Percentiles rank a stretch among this genome's conserved stretches.
Conservation (phyloP, 148 eudicot species). For the Arctostaphylos glauca region DNA sequence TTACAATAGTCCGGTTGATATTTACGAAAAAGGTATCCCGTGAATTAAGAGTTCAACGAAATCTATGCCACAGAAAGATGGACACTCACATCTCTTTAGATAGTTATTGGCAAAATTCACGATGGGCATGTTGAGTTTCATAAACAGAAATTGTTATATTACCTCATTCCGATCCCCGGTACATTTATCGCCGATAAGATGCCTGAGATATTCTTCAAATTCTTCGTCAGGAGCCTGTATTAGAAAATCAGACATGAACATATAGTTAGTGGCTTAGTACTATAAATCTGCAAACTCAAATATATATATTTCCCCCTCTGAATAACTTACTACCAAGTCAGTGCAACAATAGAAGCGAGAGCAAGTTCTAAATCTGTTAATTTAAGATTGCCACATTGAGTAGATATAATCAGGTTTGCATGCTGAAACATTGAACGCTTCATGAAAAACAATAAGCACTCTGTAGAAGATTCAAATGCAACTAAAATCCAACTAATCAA, state of each 20-base stretch:
- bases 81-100: not conserved
- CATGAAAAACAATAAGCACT: not conserved
- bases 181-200: slow-evolving; percentile 58
- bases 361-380: not conserved
- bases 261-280: not conserved
- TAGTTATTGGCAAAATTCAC: slow-evolving; percentile 8
- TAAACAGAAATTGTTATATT: not conserved
- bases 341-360: not conserved
- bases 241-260: slow-evolving; percentile 5
- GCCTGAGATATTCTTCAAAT: slow-evolving; percentile 83
- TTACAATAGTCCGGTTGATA: not conserved
- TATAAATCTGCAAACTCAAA: slow-evolving; percentile 7
- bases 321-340: not conserved
- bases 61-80: not conserved
- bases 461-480: not conserved
- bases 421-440: not conserved
- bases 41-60: not conserved
- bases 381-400: not conserved
- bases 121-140: not conserved
- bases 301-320: not conserved
- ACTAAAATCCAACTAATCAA: not conserved
- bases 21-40: not conserved
- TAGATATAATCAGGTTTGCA: not conserved
- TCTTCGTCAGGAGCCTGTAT: slow-evolving; percentile 96
- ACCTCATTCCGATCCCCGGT: slow-evolving; percentile 90